Percentiles rank a stretch among this genome's conserved stretches.
These are phyloP conservation scores for Truncatella angustata DNA, from an alignment of 2,329 filamentous ascomycete species.

Conservation along the genomic window DNA sequence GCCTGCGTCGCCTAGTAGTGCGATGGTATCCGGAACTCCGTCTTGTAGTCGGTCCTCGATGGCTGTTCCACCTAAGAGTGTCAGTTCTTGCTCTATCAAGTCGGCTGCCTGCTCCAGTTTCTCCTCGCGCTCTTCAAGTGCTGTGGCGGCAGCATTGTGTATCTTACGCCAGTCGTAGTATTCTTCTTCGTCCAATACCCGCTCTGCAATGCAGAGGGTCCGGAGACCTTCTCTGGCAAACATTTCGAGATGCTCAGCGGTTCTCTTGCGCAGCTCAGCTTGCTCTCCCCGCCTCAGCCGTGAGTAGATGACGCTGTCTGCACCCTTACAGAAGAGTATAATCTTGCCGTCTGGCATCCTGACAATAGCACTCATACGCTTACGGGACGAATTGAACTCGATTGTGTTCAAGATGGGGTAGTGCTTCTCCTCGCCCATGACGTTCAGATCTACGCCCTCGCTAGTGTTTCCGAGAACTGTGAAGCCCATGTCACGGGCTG, in stretches of 20 bases:
- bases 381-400: slow-evolving; percentile 95
- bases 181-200: slow-evolving; percentile 75
- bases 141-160: slow-evolving; percentile 82
- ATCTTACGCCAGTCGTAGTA: slow-evolving; percentile 83
- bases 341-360: slow-evolving; percentile 91
- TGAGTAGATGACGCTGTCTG: slow-evolving; percentile 95
- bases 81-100: slow-evolving; percentile 85
- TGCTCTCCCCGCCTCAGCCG: slow-evolving; percentile 84
- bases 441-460: slow-evolving; percentile 81
- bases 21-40: slow-evolving; percentile 93
- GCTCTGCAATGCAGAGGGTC: slow-evolving; percentile 90
- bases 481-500: slow-evolving; percentile 92
- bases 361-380: slow-evolving; percentile 97
- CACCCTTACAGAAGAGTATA: slow-evolving; percentile 92
- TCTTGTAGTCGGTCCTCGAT: slow-evolving; percentile 98
- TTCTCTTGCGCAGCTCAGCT: slow-evolving; percentile 74
- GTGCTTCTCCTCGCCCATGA: slow-evolving; percentile 79
- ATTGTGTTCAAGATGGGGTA: slow-evolving; percentile 92
- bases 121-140: slow-evolving; percentile 84
- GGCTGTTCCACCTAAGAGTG: slow-evolving; percentile 86
- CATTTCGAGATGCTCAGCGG: slow-evolving; percentile 93
- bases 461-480: slow-evolving; percentile 79
- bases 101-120: slow-evolving; percentile 89
- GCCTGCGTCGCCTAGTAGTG: slow-evolving; percentile 83
- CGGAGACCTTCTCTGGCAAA: slow-evolving; percentile 94